Percentiles rank a stretch among this genome's conserved stretches.
phyloP scores from a whole-genome alignment of 2,329 filamentous ascomycete genomes.

The Colletotrichum tanaceti region DNA sequence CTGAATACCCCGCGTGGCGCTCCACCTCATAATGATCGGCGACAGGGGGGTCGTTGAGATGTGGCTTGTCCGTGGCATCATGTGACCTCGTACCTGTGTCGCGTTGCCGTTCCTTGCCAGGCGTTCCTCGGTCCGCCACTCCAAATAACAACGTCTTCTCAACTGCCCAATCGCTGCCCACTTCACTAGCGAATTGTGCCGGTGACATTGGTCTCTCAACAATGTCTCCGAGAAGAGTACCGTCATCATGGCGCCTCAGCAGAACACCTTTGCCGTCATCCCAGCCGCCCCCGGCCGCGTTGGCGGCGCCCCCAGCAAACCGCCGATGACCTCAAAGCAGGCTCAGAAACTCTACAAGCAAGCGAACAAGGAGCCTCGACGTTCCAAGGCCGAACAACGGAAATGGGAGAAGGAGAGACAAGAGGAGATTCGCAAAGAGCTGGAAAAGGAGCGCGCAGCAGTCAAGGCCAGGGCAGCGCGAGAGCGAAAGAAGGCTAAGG shows the following conservation, averaged over 20 bases:
- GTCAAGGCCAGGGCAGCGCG: slow-evolving; percentile 61
- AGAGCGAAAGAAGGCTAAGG: slow-evolving; percentile 68
- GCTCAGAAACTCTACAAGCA: slow-evolving; percentile 54
- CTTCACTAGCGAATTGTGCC: neutral
- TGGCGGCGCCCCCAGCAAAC: slow-evolving; percentile 41
- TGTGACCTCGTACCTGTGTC: slow-evolving; percentile 25
- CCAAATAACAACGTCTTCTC: neutral
- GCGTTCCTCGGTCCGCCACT: slow-evolving; percentile 16
- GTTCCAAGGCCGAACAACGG: slow-evolving; percentile 58
- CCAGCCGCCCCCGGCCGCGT: slow-evolving; percentile 47
- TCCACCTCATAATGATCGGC: neutral
- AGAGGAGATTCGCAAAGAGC: slow-evolving; percentile 65
- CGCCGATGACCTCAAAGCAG: slow-evolving; percentile 58
- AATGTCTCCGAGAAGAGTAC: slow-evolving; percentile 26
- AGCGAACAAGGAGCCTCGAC: slow-evolving; percentile 51
- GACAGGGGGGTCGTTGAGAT: neutral
- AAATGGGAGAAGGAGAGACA: slow-evolving; percentile 54
- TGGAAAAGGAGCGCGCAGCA: slow-evolving; percentile 61
- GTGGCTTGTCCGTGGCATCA: slow-evolving; percentile 6
- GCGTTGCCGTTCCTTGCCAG: slow-evolving; percentile 15
- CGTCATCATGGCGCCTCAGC: slow-evolving; percentile 52
- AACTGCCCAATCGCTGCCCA: neutral
- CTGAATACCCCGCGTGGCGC: slow-evolving; percentile 40
- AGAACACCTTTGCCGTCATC: slow-evolving; percentile 58
- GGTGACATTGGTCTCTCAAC: neutral